A percentile compares a stretch with the other conserved stretches of the same genome.
Evolutionary conservation across 805 yeast genomes (phyloP).

Genomic region (Kuraishia molischiana): DNA sequence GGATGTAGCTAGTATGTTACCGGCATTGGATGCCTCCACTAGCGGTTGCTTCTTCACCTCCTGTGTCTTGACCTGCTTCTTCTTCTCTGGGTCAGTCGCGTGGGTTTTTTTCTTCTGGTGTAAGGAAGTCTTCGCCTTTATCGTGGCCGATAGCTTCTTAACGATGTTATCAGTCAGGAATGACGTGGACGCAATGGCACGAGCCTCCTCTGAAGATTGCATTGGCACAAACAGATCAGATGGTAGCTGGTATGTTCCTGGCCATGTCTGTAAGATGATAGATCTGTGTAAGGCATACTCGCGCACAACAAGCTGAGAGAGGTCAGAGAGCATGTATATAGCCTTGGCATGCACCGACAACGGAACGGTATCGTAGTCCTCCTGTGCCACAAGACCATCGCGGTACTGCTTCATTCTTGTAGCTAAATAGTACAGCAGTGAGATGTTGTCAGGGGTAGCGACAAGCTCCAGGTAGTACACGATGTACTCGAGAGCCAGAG

Average conservation of each 20-base stretch:
- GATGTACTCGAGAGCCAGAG: constrained; percentile 50
- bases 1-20: neutral
- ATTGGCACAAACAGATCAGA: constrained; percentile 63
- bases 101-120: neutral
- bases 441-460: constrained; percentile 56
- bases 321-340: constrained; percentile 62
- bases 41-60: neutral
- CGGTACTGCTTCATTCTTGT: constrained; percentile 72
- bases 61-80: neutral
- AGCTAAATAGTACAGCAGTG: constrained; percentile 65
- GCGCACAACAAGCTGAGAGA: constrained; percentile 57
- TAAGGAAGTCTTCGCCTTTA: constrained; percentile 15
- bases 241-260: constrained; percentile 65
- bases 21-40: neutral
- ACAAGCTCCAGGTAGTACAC: constrained; percentile 49
- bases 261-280: constrained; percentile 76
- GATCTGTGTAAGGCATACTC: constrained; percentile 43
- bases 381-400: constrained; percentile 38
- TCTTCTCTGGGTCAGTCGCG: neutral
- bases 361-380: constrained; percentile 15
- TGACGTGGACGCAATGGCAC: constrained; percentile 39
- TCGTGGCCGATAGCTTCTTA: constrained; percentile 21
- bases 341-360: constrained; percentile 18
- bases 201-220: constrained; percentile 47
- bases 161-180: constrained; percentile 42